Evolutionary conservation across 140 eudicot genomes (phyloP).

Genomic region (Flaveria floridana): DNA sequence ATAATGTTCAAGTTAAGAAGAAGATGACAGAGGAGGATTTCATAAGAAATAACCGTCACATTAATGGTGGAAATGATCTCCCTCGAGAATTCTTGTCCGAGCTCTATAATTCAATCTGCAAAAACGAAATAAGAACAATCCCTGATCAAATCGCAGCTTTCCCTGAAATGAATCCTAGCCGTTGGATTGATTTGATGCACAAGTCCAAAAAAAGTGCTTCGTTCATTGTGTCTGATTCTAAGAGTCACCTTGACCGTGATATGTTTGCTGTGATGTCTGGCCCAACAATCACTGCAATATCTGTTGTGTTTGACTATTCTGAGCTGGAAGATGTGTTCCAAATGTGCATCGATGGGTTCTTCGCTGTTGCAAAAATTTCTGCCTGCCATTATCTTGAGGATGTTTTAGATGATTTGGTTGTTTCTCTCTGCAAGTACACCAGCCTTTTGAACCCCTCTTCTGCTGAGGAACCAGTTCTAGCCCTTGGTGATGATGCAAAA

Average conservation of each 20-base stretch:
- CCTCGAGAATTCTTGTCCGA: conserved; percentile 82
- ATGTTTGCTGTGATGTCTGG: conserved; percentile 97
- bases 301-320: conserved; percentile 91
- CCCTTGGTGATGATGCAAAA: conserved; percentile 83
- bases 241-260: conserved; percentile 82
- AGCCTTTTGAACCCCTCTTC: conserved; percentile 73
- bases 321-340: conserved; percentile 82
- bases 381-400: conserved; percentile 95
- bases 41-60: conserved; percentile 78
- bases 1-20: conserved; percentile 85
- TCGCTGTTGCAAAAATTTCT: conserved; percentile 88
- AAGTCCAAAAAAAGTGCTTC: conserved; percentile 76
- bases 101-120: conserved; percentile 74
- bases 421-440: conserved; percentile 87
- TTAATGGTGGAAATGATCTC: conserved; percentile 88
- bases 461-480: conserved; percentile 83
- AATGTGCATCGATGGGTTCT: conserved; percentile 81
- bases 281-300: conserved; percentile 91
- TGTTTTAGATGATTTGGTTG: conserved; percentile 86
- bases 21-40: conserved; percentile 98
- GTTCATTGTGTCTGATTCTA: conserved; percentile 64
- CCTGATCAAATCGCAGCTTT: conserved; percentile 90
- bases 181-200: conserved; percentile 89
- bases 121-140: conserved; percentile 82
- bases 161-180: conserved; percentile 79